A percentile compares a stretch with the other conserved stretches of the same genome.
These are phyloP conservation scores for Actinomortierella wolfii DNA, from an alignment of 371 early-diverging fungal species.

Conservation along the genomic window DNA sequence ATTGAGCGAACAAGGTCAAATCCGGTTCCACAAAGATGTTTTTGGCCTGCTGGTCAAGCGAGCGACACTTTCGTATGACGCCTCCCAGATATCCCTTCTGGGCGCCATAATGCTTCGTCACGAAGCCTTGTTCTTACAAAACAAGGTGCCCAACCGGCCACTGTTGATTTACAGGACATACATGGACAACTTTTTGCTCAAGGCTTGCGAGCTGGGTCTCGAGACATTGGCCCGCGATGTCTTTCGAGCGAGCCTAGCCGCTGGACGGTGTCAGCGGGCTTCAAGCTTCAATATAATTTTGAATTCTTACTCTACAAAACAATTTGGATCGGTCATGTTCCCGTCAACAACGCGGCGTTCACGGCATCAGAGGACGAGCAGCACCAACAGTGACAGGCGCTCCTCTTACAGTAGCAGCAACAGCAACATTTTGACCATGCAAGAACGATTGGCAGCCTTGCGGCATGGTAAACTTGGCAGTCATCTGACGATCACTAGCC, in stretches of 20 bases:
- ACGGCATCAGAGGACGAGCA: background rate
- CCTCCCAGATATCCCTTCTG: too few relatives aligned
- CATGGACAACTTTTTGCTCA: conserved; percentile 30
- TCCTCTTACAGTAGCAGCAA: background rate
- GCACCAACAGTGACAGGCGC: background rate
- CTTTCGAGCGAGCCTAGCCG: conserved; percentile 23
- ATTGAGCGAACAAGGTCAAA: too few relatives aligned
- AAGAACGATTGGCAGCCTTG: background rate
- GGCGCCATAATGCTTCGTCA: too few relatives aligned
- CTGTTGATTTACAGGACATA: conserved; percentile 14
- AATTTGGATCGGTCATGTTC: conserved; percentile 35
- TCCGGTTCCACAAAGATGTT: too few relatives aligned
- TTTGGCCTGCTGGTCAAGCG: too few relatives aligned
- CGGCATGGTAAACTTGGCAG: background rate
- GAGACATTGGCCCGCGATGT: conserved; percentile 30
- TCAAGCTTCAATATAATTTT: conserved; percentile 24
- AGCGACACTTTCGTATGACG: too few relatives aligned
- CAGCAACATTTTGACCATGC: background rate
- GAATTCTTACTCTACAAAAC: conserved; percentile 33
- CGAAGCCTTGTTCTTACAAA: too few relatives aligned
- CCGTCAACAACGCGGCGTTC: conserved; percentile 1
- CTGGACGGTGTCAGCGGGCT: conserved; percentile 17
- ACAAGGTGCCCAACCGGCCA: conserved; percentile 11
- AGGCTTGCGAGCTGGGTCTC: conserved; percentile 20
- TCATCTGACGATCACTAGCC: conserved; percentile 14